Evolutionary conservation across 805 yeast species (phyloP).

Genomic region (Starmerella vaccinii): DNA sequence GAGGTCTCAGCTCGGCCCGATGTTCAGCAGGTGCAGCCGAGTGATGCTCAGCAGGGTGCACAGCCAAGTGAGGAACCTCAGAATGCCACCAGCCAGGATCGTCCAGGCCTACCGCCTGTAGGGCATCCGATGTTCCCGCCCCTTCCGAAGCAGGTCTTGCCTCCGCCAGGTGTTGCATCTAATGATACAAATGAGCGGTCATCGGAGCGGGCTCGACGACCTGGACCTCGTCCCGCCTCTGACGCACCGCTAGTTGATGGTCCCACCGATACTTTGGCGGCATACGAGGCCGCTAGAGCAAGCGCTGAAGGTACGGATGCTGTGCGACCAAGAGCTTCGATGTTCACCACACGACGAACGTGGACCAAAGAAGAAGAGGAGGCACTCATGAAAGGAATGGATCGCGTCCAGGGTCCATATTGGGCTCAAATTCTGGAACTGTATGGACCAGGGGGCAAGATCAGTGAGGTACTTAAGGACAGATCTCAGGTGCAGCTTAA

Average conservation of each 20-base stretch:
- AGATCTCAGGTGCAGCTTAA: conserved; percentile 86
- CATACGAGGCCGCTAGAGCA: conserved; percentile 26
- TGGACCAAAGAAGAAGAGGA: conserved; percentile 89
- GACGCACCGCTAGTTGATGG: conserved; percentile 9
- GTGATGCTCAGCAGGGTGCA: neutral
- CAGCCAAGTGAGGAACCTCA: neutral
- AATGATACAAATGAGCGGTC: neutral
- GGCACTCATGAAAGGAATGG: conserved; percentile 70
- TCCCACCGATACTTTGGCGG: conserved; percentile 23
- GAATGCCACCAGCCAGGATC: neutral
- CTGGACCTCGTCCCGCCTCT: conserved; percentile 11
- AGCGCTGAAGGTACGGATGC: conserved; percentile 24
- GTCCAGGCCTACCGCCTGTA: conserved; percentile 8
- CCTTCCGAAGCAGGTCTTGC: conserved; percentile 20
- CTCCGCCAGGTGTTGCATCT: conserved; percentile 8
- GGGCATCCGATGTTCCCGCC: conserved; percentile 23
- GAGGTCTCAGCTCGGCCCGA: neutral
- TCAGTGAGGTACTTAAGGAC: conserved; percentile 72
- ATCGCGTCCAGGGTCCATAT: conserved; percentile 69
- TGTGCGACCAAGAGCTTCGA: conserved; percentile 20
- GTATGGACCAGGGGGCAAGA: conserved; percentile 90
- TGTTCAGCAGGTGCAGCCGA: neutral
- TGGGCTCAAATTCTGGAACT: conserved; percentile 86
- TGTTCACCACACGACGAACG: conserved; percentile 42
- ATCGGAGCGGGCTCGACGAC: conserved; percentile 6